Evolutionary conservation across 306 rosid genomes (phyloP), one percentile per base, ranked within the genome.

Genomic region (Sechiopsis laciniata): DNA sequence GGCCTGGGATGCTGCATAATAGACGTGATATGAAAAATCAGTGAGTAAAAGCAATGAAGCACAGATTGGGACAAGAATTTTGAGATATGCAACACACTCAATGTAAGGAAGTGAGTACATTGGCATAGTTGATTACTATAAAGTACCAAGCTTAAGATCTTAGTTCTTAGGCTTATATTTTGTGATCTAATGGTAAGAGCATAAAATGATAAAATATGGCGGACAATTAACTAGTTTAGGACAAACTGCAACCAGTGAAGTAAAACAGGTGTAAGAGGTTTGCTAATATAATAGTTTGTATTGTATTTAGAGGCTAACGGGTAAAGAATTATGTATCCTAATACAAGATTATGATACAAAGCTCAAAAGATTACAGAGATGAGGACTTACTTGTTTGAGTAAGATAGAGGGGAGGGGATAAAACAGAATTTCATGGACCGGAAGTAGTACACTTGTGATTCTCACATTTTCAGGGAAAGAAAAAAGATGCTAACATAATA

Each of bases 1-100:
- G 95, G 8, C 73, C 84, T 0, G 95, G 95, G 60, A 89, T 85
- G 79, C 95, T 89, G 89, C 66, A 74, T 21, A 21, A 68, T 68
- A 26, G 21, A 22, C 55, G 20, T 48, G 48, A 22, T 21, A 2
- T 0, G 4, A 48, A 48, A 48, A 4, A 2, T 22, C 37, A 21
- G 73, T 2, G 32, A 21, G 20, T 68, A 21, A 67, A 32, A 45
- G 20, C 35, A 45, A 48, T 66, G 72, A 9, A 19, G 32, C 4
- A 0, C 2, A 11, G 52, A 6, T 10, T 12, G 15, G 54, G 29
- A 19, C 32, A 40, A 19, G 32, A 37, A 17, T 19, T 8, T 4
- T 65, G 16, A 10, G 16, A 42, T 17, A 40, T 65, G 55, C 50
- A 35, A 35, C 13, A 7, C 14, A 16, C 71, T 53, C 9, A 4